A percentile compares a stretch with the other conserved stretches of the same genome.
Evolutionary conservation across 257 asterid species (phyloP).

Genomic region (Oldenlandia corymbosa): DNA sequence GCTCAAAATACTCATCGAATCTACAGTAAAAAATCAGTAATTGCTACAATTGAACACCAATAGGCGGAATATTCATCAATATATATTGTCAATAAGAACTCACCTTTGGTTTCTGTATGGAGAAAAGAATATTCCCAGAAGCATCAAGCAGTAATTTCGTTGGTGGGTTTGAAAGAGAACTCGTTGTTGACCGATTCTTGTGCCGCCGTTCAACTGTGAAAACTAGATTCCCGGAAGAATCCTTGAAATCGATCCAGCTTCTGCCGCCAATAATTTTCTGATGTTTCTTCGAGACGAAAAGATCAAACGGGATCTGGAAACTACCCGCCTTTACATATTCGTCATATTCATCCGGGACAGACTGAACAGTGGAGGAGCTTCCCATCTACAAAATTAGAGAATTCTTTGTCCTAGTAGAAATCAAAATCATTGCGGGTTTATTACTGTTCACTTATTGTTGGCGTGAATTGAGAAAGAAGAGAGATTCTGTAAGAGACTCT

Average conservation of each 20-base stretch:
- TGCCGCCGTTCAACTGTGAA: constrained; percentile 45
- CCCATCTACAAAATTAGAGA: constrained; percentile 25
- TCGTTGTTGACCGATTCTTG: constrained; percentile 1
- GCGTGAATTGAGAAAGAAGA: no score
- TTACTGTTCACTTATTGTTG: no score
- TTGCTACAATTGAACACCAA: background rate
- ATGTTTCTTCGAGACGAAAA: constrained; percentile 60
- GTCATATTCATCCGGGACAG: constrained; percentile 18
- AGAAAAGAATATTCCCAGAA: constrained; percentile 45
- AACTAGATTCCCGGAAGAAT: constrained; percentile 53
- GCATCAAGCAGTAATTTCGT: constrained; percentile 49
- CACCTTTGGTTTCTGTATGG: constrained; percentile 46
- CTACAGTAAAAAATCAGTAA: background rate
- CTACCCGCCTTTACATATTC: constrained; percentile 9
- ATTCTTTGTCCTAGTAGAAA: no score
- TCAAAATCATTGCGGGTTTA: no score
- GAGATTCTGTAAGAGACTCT: no score
- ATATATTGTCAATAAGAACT: constrained; percentile 26
- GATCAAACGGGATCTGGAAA: constrained; percentile 64
- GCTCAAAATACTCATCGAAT: no score
- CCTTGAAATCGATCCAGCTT: constrained; percentile 48
- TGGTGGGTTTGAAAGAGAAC: constrained; percentile 12
- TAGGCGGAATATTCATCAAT: no score
- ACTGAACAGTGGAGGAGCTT: no score
- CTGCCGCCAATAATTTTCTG: constrained; percentile 23